Base-by-base conservation (phyloP, 768 basidiomycete species). In the Nevesoporus exiguus region DNA sequence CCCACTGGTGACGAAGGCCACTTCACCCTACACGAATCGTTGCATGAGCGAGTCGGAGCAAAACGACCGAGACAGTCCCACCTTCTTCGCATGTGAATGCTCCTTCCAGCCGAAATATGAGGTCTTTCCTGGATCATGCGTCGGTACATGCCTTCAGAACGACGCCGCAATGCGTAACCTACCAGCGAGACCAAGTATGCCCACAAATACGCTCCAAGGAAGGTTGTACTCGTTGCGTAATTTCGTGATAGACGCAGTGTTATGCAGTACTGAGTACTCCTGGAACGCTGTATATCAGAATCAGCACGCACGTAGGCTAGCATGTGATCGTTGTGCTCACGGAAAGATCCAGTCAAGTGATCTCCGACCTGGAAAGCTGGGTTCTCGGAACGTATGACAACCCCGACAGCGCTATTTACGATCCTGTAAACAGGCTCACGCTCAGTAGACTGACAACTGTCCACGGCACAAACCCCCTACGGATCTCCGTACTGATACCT, bases 1-100 rank as follows among this genome's bases (percentile, higher is more conserved):
- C 41, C 73, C 80, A 5, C 77, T 70, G 2, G 70, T 72, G 15
- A 84, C 73, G 55, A 81, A 84, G 17, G 73, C 77, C 1, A 71
- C 73, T 54, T 83, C 78, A 8, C 81, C 81, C 73, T 77, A 47
- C 3, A 36, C 34, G 21, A 43, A 2, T 39, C 7, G 21, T 17
- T 37, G 22, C 29, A 29, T 34, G 33, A 47, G 46, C 17, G 33
- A 33, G 46, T 19, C 3, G 21, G 14, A 29, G 40, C n/a, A 29
- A 10, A 30, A 10, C 5, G 7, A 45, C 8, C 14, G 3, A 15
- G 5, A 24, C 42, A 3, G 19, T 17, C 66, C 71, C 36, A 70
- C 75, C 40, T 57, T 51, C 40, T 63, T 57, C 30, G 50, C 58
- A n/a, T 10, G 54, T 1, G 61, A 44, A 40, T 57, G 15, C n/a